phyloP scores from a whole-genome alignment of 2,329 filamentous ascomycete genomes.

The Periglandula ipomoeae region DNA sequence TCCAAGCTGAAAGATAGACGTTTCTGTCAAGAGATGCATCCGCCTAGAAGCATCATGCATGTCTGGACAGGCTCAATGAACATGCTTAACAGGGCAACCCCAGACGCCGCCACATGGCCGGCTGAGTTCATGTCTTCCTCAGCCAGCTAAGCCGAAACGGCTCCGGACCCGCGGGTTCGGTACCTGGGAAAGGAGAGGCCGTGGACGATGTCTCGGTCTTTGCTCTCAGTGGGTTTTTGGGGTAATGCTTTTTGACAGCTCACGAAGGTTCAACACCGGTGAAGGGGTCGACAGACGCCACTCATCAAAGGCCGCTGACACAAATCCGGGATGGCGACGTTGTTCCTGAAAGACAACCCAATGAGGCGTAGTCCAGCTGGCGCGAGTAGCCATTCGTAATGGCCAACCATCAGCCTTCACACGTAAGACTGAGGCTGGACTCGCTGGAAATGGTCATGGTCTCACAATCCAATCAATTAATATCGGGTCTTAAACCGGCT shows the following conservation, averaged over 20 bases:
- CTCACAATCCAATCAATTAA: background rate
- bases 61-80: background rate
- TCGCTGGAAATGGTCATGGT: background rate
- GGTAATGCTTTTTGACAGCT: background rate
- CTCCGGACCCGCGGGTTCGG: background rate
- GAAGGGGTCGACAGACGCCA: background rate
- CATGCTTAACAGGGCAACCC: background rate
- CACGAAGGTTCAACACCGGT: background rate
- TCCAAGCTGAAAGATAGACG: background rate
- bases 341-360: no score
- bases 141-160: background rate
- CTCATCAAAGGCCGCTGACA: background rate
- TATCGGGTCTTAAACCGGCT: background rate
- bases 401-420: background rate
- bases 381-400: no score
- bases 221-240: background rate
- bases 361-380: no score
- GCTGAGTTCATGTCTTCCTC: background rate
- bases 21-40: background rate
- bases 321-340: no score
- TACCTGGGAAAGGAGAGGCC: background rate
- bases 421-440: background rate
- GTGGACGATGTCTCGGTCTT: background rate
- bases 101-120: slow-evolving; percentile 1
- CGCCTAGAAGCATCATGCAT: background rate